A percentile compares a stretch with the other conserved stretches of the same genome.
These are phyloP conservation scores for Fusarium pininemorale DNA, from an alignment of 2,329 filamentous ascomycete genomes.

Conservation along the genomic window DNA sequence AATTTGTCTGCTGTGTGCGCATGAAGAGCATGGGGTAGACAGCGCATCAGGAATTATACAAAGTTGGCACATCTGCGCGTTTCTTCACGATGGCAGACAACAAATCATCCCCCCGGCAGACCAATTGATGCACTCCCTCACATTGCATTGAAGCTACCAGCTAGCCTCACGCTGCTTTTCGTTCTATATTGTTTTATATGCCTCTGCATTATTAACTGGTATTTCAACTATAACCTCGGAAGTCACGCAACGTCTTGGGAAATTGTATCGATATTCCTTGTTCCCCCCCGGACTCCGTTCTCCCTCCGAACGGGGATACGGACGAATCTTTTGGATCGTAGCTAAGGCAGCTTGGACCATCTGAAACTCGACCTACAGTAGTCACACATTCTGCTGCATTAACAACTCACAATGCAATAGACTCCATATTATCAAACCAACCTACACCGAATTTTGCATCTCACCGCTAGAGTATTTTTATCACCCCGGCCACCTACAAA, in stretches of 20 bases:
- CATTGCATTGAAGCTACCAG: slow-evolving; percentile 25
- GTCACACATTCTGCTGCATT: slow-evolving; percentile 27
- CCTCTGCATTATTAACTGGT: slow-evolving; percentile 1
- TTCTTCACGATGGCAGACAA: slow-evolving; percentile 9
- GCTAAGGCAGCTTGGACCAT: slow-evolving; percentile 14
- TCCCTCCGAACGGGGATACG: slow-evolving; percentile 11
- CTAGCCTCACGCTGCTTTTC: slow-evolving; percentile 1
- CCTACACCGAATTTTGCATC: slow-evolving; percentile 2
- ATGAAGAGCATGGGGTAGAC: slow-evolving; percentile 19
- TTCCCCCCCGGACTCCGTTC: not conserved
- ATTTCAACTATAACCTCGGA: slow-evolving; percentile 11
- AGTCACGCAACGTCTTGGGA: slow-evolving; percentile 24
- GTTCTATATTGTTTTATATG: not conserved
- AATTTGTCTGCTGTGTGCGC: slow-evolving; percentile 22
- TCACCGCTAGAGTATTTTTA: slow-evolving; percentile 21
- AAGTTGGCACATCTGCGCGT: slow-evolving; percentile 18
- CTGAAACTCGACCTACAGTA: slow-evolving; percentile 23
- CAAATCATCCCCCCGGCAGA: not conserved
- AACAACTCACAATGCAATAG: slow-evolving; percentile 26
- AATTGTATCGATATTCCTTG: slow-evolving; percentile 7
- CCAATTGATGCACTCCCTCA: slow-evolving; percentile 24
- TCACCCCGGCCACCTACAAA: slow-evolving; percentile 15
- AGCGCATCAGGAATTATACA: slow-evolving; percentile 33
- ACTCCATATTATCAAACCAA: slow-evolving; percentile 20
- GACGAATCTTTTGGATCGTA: slow-evolving; percentile 6